Conservation (phyloP, 345 rosid genomes). For the Xanthoceras sorbifolium region DNA sequence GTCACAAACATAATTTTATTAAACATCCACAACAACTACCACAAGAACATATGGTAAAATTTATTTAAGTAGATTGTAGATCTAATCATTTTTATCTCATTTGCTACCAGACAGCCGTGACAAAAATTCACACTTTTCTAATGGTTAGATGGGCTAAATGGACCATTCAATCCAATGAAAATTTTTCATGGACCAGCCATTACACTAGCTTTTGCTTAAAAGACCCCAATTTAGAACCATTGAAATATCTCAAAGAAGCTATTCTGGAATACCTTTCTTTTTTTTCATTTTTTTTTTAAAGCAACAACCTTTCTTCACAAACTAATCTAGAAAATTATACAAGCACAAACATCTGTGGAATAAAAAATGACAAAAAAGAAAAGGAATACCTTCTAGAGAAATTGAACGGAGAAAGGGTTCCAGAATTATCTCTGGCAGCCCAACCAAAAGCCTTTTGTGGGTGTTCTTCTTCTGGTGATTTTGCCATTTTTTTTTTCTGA, state of each 20-base stretch:
- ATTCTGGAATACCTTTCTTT: no score
- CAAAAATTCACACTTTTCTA: no score
- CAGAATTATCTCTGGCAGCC: constrained; percentile 79
- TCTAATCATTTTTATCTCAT: background rate
- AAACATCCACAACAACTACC: background rate
- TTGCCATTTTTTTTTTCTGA: constrained; percentile 46
- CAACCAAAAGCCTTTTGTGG: constrained; percentile 75
- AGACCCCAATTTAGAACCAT: background rate
- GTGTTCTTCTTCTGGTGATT: constrained; percentile 61
- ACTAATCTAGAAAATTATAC: background rate
- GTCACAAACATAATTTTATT: background rate
- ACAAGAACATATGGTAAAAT: background rate
- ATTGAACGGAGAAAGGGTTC: constrained; percentile 67
- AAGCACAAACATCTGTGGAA: background rate
- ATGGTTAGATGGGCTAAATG: background rate
- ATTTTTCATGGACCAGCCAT: background rate
- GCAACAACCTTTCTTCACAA: background rate
- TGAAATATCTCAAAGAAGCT: background rate
- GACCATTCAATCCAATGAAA: background rate
- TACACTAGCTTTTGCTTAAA: background rate
- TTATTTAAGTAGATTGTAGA: background rate
- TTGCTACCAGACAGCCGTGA: no score
- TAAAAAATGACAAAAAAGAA: background rate
- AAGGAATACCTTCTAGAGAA: constrained; percentile 75
- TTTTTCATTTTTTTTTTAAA: no score